phyloP scores from a whole-genome alignment of 2,329 filamentous ascomycete species.

The Penicillium griseofulvum region DNA sequence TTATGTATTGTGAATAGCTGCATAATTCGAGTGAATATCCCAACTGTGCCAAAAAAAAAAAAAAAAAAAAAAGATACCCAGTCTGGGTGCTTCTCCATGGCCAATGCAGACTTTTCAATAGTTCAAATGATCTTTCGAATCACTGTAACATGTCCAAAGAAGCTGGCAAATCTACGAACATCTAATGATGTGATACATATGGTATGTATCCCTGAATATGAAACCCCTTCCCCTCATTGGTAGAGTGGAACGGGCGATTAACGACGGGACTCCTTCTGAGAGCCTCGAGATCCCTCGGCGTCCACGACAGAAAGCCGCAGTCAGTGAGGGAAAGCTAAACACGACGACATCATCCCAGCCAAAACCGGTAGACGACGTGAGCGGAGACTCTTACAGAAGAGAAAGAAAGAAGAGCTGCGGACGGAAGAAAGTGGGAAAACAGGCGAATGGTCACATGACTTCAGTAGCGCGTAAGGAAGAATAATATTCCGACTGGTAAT shows the following conservation, averaged over 20 bases:
- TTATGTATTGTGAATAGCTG: neutral
- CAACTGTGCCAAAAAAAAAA: neutral
- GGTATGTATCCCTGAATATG: conserved; percentile 50
- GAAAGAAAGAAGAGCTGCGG: conserved; percentile 17
- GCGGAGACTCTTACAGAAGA: conserved; percentile 40
- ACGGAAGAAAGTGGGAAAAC: conserved; percentile 14
- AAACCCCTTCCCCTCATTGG: conserved; percentile 48
- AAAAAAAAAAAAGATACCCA: neutral
- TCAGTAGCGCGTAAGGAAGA: conserved; percentile 26
- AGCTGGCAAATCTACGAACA: neutral
- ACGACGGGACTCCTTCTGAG: conserved; percentile 48
- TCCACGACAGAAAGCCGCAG: conserved; percentile 48
- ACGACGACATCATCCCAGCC: conserved; percentile 41
- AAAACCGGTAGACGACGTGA: conserved; percentile 36
- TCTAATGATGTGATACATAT: neutral
- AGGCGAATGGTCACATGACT: conserved; percentile 20
- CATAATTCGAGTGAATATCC: neutral
- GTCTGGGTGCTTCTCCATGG: neutral
- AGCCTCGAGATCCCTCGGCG: conserved; percentile 39
- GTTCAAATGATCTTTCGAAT: neutral
- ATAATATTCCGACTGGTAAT: conserved; percentile 40
- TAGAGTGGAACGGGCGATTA: conserved; percentile 50
- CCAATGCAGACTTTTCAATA: neutral
- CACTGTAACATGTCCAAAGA: too few species aligned
- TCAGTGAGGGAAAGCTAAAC: conserved; percentile 39